A percentile compares a stretch with the other conserved stretches of the same genome.
Conservation (phyloP, 805 yeast species). For the Zygosaccharomyces gambellarensis region DNA sequence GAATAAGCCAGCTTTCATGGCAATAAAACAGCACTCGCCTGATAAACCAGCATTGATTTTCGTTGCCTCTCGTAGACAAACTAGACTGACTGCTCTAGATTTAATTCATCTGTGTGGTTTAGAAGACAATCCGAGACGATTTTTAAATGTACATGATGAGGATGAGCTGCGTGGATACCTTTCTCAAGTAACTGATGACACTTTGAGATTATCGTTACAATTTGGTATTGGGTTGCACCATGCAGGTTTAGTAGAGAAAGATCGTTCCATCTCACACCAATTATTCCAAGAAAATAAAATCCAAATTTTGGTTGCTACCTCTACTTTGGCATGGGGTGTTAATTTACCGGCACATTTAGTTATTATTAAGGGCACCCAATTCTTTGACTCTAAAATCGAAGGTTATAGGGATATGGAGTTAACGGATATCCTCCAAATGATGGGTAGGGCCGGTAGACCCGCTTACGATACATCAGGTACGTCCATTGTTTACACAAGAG, state of each 20-base stretch:
- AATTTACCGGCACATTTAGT: conserved; percentile 98
- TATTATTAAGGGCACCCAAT: conserved; percentile 92
- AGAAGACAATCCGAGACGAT: conserved; percentile 54
- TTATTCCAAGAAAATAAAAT: conserved; percentile 80
- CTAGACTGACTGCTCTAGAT: conserved; percentile 74
- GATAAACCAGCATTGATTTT: conserved; percentile 92
- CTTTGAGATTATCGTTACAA: conserved; percentile 64
- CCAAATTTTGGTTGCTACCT: conserved; percentile 88
- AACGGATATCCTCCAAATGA: conserved; percentile 93
- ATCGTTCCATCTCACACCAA: conserved; percentile 81
- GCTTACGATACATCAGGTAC: conserved; percentile 92
- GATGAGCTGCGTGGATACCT: conserved; percentile 73
- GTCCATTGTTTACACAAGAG: conserved; percentile 81
- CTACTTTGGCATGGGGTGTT: conserved; percentile 99
- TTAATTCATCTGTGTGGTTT: conserved; percentile 68
- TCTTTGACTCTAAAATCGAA: conserved; percentile 89
- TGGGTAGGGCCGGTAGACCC: conserved; percentile 99
- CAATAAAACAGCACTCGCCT: conserved; percentile 88
- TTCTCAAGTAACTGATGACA: conserved; percentile 86
- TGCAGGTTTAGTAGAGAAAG: conserved; percentile 91
- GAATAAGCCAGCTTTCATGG: conserved; percentile 78
- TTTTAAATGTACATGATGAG: conserved; percentile 64
- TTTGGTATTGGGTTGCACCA: conserved; percentile 92
- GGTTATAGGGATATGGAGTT: conserved; percentile 92
- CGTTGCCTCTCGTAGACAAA: conserved; percentile 93